Conservation (phyloP, 2,329 filamentous ascomycete genomes). For the Fusarium sterilihyphosum region DNA sequence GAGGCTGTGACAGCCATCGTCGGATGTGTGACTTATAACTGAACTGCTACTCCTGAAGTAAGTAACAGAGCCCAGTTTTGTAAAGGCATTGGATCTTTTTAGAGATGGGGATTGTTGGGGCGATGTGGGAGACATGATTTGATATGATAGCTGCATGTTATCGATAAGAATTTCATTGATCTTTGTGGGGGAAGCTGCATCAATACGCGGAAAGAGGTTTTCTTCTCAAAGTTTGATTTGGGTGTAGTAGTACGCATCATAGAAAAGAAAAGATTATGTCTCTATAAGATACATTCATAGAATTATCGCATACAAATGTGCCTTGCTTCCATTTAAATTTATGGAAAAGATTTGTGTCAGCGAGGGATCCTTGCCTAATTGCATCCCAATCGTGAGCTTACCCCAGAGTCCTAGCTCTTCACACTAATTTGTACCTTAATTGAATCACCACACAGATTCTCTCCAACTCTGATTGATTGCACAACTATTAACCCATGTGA, state of each 20-base stretch:
- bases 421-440: neutral
- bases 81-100: neutral
- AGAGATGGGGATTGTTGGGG: neutral
- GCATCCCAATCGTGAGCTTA: neutral
- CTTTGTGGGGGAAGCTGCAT: constrained; percentile 14
- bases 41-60: neutral
- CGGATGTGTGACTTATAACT: neutral
- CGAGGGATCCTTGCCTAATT: neutral
- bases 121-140: constrained; percentile 8
- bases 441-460: neutral
- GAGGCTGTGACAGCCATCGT: constrained; percentile 20
- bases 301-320: neutral
- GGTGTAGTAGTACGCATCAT: neutral
- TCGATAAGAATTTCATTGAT: constrained; percentile 27
- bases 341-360: neutral
- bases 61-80: neutral
- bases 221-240: neutral
- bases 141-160: constrained; percentile 25
- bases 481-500: neutral
- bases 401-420: neutral
- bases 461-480: neutral
- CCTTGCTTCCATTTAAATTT: neutral
- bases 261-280: neutral
- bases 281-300: neutral
- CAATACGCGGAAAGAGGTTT: neutral